These are phyloP conservation scores for Telfairia occidentalis DNA, from an alignment of 331 rosid genomes.

Conservation along the genomic window DNA sequence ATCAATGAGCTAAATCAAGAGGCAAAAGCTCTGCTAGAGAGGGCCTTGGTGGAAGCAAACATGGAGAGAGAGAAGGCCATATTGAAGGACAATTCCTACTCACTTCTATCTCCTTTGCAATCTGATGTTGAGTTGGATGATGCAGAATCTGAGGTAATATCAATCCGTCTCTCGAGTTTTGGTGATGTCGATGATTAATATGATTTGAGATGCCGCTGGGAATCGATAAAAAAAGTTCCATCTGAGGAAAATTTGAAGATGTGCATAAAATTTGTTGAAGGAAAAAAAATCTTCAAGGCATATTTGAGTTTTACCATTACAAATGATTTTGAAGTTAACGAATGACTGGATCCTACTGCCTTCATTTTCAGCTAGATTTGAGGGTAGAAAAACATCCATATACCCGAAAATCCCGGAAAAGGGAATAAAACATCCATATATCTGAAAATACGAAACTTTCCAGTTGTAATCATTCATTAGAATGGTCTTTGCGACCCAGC, in stretches of 20 bases:
- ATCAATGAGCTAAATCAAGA: constrained; percentile 73
- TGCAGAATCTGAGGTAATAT: constrained; percentile 48
- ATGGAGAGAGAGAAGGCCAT: constrained; percentile 70
- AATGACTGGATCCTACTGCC: neutral
- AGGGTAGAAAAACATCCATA: neutral
- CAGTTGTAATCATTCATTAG: neutral
- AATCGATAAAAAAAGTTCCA: neutral
- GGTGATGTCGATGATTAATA: neutral
- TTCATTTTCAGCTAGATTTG: neutral
- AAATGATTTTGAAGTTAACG: neutral
- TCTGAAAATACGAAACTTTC: neutral
- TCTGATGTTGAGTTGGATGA: constrained; percentile 43
- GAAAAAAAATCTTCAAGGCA: neutral
- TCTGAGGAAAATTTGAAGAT: neutral
- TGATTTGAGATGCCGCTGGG: neutral
- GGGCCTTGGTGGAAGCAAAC: constrained; percentile 70
- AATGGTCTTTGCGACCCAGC: neutral
- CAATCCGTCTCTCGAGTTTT: neutral
- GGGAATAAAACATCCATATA: neutral
- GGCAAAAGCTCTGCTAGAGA: constrained; percentile 68
- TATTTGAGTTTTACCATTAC: neutral
- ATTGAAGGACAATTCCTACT: constrained; percentile 36
- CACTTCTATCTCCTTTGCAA: constrained; percentile 28
- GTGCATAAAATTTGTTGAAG: neutral
- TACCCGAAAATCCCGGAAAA: neutral